Base-by-base conservation (phyloP, 2,329 filamentous ascomycete species). In the Sporothrix euskadiensis region DNA sequence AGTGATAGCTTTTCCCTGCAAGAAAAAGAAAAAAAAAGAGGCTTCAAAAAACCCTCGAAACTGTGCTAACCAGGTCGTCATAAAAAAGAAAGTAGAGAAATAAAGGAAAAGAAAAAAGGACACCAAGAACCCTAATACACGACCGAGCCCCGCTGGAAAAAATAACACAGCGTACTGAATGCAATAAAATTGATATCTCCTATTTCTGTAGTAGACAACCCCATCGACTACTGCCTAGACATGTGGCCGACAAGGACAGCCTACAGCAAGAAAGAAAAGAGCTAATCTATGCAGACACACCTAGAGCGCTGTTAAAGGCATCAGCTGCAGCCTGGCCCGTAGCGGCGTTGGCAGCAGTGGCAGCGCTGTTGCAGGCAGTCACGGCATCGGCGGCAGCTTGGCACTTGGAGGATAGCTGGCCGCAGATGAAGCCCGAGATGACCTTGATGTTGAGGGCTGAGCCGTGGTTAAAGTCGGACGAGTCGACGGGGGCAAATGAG, bases 381-480 rank as follows among this genome's bases (percentile, higher is more conserved):
- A 83, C 79, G 0, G 81, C 77, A 16, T 76, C 81, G 7, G 74
- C 78, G 5, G 75, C 54, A 2, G 82, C 82, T 52, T 79, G 75
- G 79, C 82, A 83, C 75, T 80, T 80, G 79, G 76, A 78, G 61
- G 72, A 73, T 35, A 83, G 81, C 76, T 80, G 79, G 73, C 77
- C 71, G 79, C 81, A 83, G 76, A 82, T 81, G 77, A 83, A 83
- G 74, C 79, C 76, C 32, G 80, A 79, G 75, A 83, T 81, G 76
- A 83, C 79, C 70, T 77, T 75, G 76, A 80, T 80, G 75, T 78
- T 78, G 26, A 78, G 78, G 3, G 86, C 86, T 3, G 85, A 86
- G 71, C 86, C 86, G 79, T 88, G 87, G 79, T 81, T 83, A 81
- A 88, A 88, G 78, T 84, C 81, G 69, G 78, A 79, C 47, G 75